Base-by-base conservation (phyloP, 306 rosid genomes). In the Rosa rugosa region DNA sequence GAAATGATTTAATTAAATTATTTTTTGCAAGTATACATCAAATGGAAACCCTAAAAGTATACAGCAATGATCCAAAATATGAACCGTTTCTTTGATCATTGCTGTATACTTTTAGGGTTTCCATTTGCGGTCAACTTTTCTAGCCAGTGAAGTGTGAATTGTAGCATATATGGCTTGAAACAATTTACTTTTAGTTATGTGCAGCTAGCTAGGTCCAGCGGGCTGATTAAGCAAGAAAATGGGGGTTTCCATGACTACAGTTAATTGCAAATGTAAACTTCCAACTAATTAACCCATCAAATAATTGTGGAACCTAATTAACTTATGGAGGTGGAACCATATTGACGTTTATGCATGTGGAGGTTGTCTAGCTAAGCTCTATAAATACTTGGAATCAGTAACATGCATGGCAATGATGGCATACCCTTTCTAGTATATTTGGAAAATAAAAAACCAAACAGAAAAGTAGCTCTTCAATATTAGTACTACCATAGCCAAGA, bases 361-460 rank as follows among this genome's bases (percentile, higher is more conserved):
- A n/a, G 12, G 27, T n/a, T 56, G 63, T 56, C 12, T n/a, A 56
- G 13, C 63, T 56, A n/a, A 56, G 12, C 63, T n/a, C 63, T 56
- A 56, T 56, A 56, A 8, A 56, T n/a, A 8, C 63, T 56, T n/a
- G 63, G 63, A 56, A n/a, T 56, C 63, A 56, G 27, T 56, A 59
- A 59, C 66, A 59, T 59, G 38, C 66, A 59, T 59, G 66, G n/a
- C n/a, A n/a, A n/a, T n/a, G n/a, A n/a, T n/a, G n/a, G 65, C 36
- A 11, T 59, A n/a, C 63, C 25, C 11, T 20, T 11, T 56, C 60
- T 54, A 6, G 25, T 54, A 56, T n/a, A 56, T 56, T 56, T 56
- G n/a, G 63, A n/a, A 18, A 51, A 18, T 20, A 18, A 6, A 16
- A 51, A 16, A 4, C 5, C 53, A 50, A 50, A 7, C 22, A 54